A percentile compares a stretch with the other conserved stretches of the same genome.
Conservation (phyloP, 2,329 filamentous ascomycete genomes). For the Fusarium compactum region DNA sequence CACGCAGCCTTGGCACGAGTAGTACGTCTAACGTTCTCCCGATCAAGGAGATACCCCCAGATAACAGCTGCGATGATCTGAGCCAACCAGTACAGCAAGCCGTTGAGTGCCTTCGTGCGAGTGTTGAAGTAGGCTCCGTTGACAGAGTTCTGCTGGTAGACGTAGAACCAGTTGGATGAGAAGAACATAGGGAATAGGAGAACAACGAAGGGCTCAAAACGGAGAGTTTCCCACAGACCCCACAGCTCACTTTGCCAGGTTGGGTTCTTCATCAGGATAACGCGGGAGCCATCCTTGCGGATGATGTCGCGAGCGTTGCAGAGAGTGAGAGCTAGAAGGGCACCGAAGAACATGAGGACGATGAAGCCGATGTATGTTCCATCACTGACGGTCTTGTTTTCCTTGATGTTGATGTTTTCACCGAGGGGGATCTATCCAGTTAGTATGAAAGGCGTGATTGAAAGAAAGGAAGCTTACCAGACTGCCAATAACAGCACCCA, state of each 20-base stretch:
- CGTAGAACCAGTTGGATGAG: conserved; percentile 86
- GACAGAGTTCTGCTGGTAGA: conserved; percentile 81
- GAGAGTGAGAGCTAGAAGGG: conserved; percentile 75
- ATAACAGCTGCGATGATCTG: conserved; percentile 82
- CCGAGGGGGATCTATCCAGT: conserved; percentile 61
- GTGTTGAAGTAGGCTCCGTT: conserved; percentile 79
- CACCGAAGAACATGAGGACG: conserved; percentile 81
- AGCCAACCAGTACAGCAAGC: conserved; percentile 75
- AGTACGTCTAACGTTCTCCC: conserved; percentile 68
- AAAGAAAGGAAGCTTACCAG: conserved; percentile 54
- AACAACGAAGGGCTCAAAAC: conserved; percentile 75
- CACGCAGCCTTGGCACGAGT: conserved; percentile 75
- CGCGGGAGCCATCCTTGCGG: conserved; percentile 80
- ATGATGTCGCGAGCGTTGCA: conserved; percentile 78
- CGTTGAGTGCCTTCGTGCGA: conserved; percentile 80
- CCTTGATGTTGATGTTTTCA: conserved; percentile 42
- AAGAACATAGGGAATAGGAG: conserved; percentile 85
- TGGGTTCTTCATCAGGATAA: conserved; percentile 92
- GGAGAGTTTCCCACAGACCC: conserved; percentile 80
- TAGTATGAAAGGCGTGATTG: background rate
- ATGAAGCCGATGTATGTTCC: conserved; percentile 92
- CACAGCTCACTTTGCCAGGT: conserved; percentile 83
- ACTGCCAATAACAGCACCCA: conserved; percentile 88
- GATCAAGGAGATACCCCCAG: conserved; percentile 79
- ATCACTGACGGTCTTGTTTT: conserved; percentile 67